Evolutionary conservation across 345 rosid genomes (phyloP), one percentile per base, ranked within the genome.

Genomic region (Corchorus capsularis): DNA sequence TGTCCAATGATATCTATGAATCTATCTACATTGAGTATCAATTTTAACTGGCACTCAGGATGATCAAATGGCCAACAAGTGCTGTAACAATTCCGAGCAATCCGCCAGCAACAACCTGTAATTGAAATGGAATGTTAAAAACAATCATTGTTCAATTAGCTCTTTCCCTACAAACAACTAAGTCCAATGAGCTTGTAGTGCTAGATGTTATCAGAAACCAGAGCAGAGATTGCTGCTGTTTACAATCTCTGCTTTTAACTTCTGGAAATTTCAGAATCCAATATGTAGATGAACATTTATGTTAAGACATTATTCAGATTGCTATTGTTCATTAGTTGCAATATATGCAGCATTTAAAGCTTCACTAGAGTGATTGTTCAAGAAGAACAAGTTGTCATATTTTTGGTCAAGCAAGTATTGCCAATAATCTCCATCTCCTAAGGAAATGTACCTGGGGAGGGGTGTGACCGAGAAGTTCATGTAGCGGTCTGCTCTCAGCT

Each of bases 401-500:
- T 4, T n/a, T 27, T 27, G 41, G 15, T 69, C 20, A 59, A 41
- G 62, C 10, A 70, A 53, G 35, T 52, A 19, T 45, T 45, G 57
- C 6, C 15, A 47, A 62, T 32, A 62, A 62, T 62, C 13, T 10
- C 45, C n/a, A 62, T 62, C 13, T 10, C 45, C n/a, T 19, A 37
- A 69, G 43, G 19, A 47, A 56, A 37, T 71, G n/a, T 69, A 94
- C 98, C 91, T 94, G 97, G 77, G 84, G 85, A 75, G 95, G 94
- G 15, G 98, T 93, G 82, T 90, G 97, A 71, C 98, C 98, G 19
- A 94, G 93, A 85, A 93, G 91, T 83, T 94, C 97, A 3, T 76
- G 91, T 74, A 94, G 80, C 0, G 98, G 97, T 80, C 73, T 89
- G 86, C 91, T 91, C 78, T 91, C 97, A 49, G 97, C 91, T n/a